A percentile compares a stretch with the other conserved stretches of the same genome.
Evolutionary conservation across 208 protist species (phyloP).

Genomic region (Acanthamoeba triangularis): DNA sequence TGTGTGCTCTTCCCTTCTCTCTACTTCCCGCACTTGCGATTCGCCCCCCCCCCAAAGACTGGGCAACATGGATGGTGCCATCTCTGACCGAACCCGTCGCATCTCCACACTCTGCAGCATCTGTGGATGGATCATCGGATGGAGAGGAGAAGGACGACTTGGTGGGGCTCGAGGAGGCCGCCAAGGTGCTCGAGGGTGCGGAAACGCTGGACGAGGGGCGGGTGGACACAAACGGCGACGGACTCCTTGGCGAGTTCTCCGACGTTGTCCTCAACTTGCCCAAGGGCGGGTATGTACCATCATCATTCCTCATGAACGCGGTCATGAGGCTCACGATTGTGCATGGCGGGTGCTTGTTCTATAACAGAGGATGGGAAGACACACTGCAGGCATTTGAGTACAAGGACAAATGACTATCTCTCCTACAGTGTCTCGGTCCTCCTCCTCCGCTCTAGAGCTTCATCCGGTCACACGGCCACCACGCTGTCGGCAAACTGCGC

Average conservation of each 20-base stretch:
- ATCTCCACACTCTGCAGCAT: background rate
- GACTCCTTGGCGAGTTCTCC: background rate
- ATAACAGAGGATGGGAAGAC: background rate
- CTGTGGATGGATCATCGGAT: background rate
- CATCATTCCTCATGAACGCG: background rate
- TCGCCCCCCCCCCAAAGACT: too few species aligned
- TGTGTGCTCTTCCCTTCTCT: too few species aligned
- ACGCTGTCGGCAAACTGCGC: too few species aligned
- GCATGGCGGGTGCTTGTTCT: background rate
- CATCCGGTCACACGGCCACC: too few species aligned
- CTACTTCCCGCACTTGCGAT: background rate
- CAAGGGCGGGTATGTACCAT: background rate
- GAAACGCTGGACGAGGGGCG: background rate
- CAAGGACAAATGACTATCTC: constrained; percentile 2
- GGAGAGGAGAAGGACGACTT: background rate
- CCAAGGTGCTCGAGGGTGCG: background rate
- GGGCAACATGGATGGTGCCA: too few species aligned
- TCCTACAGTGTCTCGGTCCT: too few species aligned
- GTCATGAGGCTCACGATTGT: background rate
- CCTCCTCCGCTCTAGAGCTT: too few species aligned
- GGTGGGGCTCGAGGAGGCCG: background rate
- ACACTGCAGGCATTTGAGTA: background rate
- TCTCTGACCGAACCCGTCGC: background rate
- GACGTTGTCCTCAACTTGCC: constrained; percentile 31
- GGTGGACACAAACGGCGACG: constrained; percentile 4